phyloP scores from a whole-genome alignment of 208 protist genomes.

The Leishmania guyanensis region DNA sequence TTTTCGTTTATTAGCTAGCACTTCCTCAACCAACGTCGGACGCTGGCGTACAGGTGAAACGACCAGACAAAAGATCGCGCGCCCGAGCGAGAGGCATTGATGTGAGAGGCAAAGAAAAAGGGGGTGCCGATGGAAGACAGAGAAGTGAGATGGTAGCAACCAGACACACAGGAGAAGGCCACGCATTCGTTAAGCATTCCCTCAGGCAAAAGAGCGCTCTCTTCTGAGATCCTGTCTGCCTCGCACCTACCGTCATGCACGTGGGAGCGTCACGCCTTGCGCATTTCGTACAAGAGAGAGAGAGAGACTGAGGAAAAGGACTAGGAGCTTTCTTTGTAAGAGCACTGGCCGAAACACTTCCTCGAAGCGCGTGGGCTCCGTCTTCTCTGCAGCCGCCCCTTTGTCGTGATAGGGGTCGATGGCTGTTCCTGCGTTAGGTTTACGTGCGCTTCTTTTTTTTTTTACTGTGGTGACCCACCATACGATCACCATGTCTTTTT shows the following conservation, averaged over 20 bases:
- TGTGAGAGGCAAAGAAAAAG: neutral
- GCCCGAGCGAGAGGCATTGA: conserved; percentile 1
- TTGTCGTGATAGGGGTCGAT: neutral
- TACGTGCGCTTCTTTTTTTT: neutral
- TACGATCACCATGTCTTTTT: neutral
- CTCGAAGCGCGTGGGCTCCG: neutral
- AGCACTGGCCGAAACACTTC: neutral
- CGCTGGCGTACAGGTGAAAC: neutral
- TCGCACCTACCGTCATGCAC: neutral
- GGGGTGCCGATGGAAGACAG: neutral
- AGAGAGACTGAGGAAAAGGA: neutral
- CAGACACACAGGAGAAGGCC: neutral
- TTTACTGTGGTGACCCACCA: neutral
- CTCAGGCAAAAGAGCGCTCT: neutral
- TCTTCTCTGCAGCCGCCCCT: neutral
- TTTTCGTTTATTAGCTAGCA: neutral
- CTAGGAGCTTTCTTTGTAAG: neutral
- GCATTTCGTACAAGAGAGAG: neutral
- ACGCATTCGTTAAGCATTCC: neutral
- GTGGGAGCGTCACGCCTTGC: neutral
- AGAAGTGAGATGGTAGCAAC: neutral
- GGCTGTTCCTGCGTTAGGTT: neutral
- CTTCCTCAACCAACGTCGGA: neutral
- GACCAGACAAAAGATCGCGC: neutral
- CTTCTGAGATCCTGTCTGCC: neutral